A percentile compares a stretch with the other conserved stretches of the same genome.
Conservation (phyloP, 2,329 filamentous ascomycete species). For the Aspergillus persii region DNA sequence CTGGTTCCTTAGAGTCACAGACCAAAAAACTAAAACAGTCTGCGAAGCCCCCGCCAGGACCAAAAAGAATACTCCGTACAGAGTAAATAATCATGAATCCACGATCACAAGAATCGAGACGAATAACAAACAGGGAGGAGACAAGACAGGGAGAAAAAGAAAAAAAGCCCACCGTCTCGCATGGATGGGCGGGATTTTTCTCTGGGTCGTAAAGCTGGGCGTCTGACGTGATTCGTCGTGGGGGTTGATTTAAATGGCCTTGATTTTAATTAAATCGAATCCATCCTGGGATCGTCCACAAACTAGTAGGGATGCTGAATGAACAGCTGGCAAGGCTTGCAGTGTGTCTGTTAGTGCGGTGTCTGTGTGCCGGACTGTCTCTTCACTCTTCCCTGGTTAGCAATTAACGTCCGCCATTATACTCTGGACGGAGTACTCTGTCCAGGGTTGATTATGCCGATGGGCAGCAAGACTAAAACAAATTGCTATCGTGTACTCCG, state of each 20-base stretch:
- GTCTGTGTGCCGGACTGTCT: neutral
- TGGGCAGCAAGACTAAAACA: too few relatives aligned
- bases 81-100: too few relatives aligned
- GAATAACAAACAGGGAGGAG: neutral
- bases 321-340: constrained; percentile 6
- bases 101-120: neutral
- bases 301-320: constrained; percentile 3
- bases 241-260: neutral
- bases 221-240: constrained; percentile 7
- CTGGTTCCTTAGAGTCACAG: too few relatives aligned
- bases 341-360: neutral
- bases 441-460: too few relatives aligned
- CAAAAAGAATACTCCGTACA: too few relatives aligned
- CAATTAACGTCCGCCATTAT: too few relatives aligned
- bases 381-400: too few relatives aligned
- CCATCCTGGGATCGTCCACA: constrained; percentile 9
- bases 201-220: neutral
- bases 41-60: too few relatives aligned
- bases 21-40: too few relatives aligned
- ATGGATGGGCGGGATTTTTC: neutral
- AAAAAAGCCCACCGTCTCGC: neutral
- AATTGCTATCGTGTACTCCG: too few relatives aligned
- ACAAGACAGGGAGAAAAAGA: neutral
- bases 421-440: too few relatives aligned
- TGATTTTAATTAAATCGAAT: constrained; percentile 6